Percentiles rank a stretch among this genome's conserved stretches.
phyloP scores from a whole-genome alignment of 2,329 filamentous ascomycete genomes.

The Calonectria montana region DNA sequence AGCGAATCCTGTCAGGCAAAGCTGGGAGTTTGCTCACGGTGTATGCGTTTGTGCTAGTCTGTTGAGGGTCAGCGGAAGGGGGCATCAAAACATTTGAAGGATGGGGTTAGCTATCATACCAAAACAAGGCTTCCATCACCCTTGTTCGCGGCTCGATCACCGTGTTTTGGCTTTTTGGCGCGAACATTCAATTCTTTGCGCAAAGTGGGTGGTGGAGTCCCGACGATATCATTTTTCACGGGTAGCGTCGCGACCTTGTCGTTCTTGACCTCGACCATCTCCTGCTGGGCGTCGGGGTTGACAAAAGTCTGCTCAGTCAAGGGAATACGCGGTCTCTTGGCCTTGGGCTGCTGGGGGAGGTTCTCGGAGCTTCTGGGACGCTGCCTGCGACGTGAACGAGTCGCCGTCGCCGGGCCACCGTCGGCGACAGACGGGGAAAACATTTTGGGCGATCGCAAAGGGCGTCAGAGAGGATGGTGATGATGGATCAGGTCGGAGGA shows the following conservation, averaged over 20 bases:
- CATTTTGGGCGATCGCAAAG: conserved; percentile 57
- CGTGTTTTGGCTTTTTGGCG: conserved; percentile 71
- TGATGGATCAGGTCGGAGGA: conserved; percentile 25
- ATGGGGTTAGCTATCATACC: conserved; percentile 55
- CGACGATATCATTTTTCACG: conserved; percentile 59
- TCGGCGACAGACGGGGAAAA: conserved; percentile 67
- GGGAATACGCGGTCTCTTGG: conserved; percentile 71
- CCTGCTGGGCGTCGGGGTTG: conserved; percentile 61
- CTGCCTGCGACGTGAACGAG: conserved; percentile 71
- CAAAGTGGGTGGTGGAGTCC: conserved; percentile 52
- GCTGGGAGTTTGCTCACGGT: conserved; percentile 86
- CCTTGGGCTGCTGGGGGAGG: conserved; percentile 68
- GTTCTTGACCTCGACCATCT: conserved; percentile 68
- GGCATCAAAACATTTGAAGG: conserved; percentile 19
- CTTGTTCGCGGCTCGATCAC: conserved; percentile 70
- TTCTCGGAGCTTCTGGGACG: conserved; percentile 68
- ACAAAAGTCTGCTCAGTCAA: conserved; percentile 68
- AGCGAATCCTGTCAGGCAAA: conserved; percentile 80
- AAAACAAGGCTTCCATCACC: conserved; percentile 75
- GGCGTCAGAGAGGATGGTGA: neutral
- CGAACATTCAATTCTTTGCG: conserved; percentile 69
- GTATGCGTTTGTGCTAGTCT: conserved; percentile 89
- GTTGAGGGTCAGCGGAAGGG: conserved; percentile 30
- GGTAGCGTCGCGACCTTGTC: conserved; percentile 61
- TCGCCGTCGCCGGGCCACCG: conserved; percentile 66